phyloP scores from a whole-genome alignment of 805 yeast species.

The Lipomyces kockii region DNA sequence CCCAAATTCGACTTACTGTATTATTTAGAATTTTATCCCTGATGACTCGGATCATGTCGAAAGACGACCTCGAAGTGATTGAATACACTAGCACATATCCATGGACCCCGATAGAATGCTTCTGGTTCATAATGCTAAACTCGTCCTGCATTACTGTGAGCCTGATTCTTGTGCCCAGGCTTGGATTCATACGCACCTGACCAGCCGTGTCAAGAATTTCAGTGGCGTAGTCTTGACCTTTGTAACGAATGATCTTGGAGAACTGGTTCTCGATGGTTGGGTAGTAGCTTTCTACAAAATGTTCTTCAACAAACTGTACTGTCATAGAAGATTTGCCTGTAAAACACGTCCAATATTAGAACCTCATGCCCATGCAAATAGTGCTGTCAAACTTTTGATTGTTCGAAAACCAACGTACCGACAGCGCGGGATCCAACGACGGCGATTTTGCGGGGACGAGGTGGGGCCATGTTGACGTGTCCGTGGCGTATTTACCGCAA shows the following conservation, averaged over 20 bases:
- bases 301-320: slow-evolving; percentile 83
- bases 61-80: slow-evolving; percentile 75
- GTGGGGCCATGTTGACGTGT: slow-evolving; percentile 36
- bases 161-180: neutral
- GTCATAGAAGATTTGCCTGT: slow-evolving; percentile 78
- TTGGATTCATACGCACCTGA: slow-evolving; percentile 30
- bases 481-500: neutral
- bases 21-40: slow-evolving; percentile 81
- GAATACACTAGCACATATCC: slow-evolving; percentile 84
- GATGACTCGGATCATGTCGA: slow-evolving; percentile 74
- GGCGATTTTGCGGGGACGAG: slow-evolving; percentile 72
- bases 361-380: neutral
- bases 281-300: slow-evolving; percentile 84
- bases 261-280: slow-evolving; percentile 91
- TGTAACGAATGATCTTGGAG: slow-evolving; percentile 66
- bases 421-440: slow-evolving; percentile 88
- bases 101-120: slow-evolving; percentile 77
- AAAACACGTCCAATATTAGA: slow-evolving; percentile 22
- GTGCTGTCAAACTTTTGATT: neutral
- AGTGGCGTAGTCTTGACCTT: slow-evolving; percentile 75
- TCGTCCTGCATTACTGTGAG: slow-evolving; percentile 63
- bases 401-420: slow-evolving; percentile 52
- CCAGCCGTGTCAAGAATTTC: slow-evolving; percentile 94
- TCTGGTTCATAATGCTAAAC: slow-evolving; percentile 77
- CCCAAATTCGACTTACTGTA: slow-evolving; percentile 25